A percentile compares a stretch with the other conserved stretches of the same genome.
phyloP scores from a whole-genome alignment of 331 rosid species.

The Pyrus hybrid region DNA sequence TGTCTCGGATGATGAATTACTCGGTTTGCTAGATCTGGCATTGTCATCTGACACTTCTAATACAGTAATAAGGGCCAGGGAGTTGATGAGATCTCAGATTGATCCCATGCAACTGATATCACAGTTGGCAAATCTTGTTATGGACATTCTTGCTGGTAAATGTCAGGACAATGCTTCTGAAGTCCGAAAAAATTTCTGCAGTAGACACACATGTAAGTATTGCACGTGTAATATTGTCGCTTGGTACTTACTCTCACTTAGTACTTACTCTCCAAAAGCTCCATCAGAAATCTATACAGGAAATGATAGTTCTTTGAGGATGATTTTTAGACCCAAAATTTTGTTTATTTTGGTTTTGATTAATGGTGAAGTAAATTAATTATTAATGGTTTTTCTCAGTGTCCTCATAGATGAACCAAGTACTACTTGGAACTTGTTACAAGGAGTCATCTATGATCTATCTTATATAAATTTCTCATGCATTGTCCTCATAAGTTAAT shows the following conservation, averaged over 20 bases:
- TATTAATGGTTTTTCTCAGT: too few species aligned
- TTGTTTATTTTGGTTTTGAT: not conserved
- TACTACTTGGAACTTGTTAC: not conserved
- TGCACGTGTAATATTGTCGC: not conserved
- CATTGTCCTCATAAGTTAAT: not conserved
- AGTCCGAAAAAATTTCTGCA: slow-evolving; percentile 38
- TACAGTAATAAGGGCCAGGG: slow-evolving; percentile 70
- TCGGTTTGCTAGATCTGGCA: slow-evolving; percentile 74
- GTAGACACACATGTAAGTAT: slow-evolving; percentile 48
- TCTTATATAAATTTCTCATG: not conserved
- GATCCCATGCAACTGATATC: slow-evolving; percentile 83
- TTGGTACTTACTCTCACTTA: too few species aligned
- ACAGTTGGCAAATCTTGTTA: slow-evolving; percentile 80
- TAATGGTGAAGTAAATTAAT: not conserved
- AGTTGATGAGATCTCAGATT: slow-evolving; percentile 70
- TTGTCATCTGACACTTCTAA: slow-evolving; percentile 77
- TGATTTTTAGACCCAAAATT: not conserved
- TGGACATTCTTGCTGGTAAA: slow-evolving; percentile 88
- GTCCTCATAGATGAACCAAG: not conserved
- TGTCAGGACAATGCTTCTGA: slow-evolving; percentile 47
- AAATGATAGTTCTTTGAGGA: not conserved
- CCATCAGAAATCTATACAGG: not conserved
- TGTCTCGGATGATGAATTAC: slow-evolving; percentile 78
- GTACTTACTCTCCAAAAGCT: not conserved
- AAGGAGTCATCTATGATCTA: not conserved